Percentiles rank a stretch among this genome's conserved stretches.
Evolutionary conservation across 2,329 filamentous ascomycete species (phyloP).

Genomic region (Claviceps fusiformis): DNA sequence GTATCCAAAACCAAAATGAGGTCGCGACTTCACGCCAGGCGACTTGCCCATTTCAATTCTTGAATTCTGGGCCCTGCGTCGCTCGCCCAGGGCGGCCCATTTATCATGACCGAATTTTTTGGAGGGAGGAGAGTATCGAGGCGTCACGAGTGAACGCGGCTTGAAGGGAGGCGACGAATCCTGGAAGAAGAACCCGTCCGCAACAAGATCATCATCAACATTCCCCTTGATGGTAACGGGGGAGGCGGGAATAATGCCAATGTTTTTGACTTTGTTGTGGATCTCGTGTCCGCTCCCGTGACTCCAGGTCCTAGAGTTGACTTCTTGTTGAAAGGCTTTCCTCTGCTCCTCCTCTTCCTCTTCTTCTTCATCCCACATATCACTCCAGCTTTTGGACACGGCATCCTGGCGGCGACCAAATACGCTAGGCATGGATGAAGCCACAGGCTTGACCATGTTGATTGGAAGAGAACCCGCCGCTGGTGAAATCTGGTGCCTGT

Average conservation of each 20-base stretch:
- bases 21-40: constrained; percentile 35
- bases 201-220: constrained; percentile 51
- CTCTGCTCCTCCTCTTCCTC: constrained; percentile 58
- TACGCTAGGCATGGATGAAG: constrained; percentile 60
- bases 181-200: constrained; percentile 62
- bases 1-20: constrained; percentile 32
- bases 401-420: constrained; percentile 65
- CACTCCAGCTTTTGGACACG: constrained; percentile 98
- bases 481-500: constrained; percentile 34
- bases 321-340: constrained; percentile 40
- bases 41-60: constrained; percentile 36
- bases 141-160: constrained; percentile 22
- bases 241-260: constrained; percentile 9
- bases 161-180: constrained; percentile 35
- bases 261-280: constrained; percentile 9
- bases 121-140: constrained; percentile 50
- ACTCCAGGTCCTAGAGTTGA: constrained; percentile 68
- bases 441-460: constrained; percentile 61
- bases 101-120: constrained; percentile 61
- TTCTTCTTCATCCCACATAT: constrained; percentile 88
- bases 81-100: constrained; percentile 79
- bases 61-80: constrained; percentile 53
- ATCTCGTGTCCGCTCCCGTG: constrained; percentile 47
- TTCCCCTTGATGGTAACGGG: constrained; percentile 29
- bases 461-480: constrained; percentile 64